These are phyloP conservation scores for Linum lewisii DNA, from an alignment of 345 rosid species.

Conservation along the genomic window DNA sequence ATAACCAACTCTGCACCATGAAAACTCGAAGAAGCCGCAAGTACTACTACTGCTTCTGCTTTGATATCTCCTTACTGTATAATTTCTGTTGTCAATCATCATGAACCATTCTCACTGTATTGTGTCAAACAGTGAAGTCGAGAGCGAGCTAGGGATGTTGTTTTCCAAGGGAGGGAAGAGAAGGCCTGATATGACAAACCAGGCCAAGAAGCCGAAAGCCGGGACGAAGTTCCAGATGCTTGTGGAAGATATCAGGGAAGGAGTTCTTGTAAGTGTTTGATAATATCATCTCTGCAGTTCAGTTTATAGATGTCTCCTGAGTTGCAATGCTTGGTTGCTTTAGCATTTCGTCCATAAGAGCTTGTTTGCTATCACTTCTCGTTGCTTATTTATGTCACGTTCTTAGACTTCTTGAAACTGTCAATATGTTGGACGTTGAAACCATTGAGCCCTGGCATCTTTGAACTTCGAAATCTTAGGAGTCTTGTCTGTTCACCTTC, in stretches of 20 bases:
- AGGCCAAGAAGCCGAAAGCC: conserved; percentile 44
- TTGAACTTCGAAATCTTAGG: too few species aligned
- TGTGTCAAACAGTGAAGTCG: conserved; percentile 62
- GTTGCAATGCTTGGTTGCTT: too few species aligned
- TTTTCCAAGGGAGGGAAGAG: conserved; percentile 58
- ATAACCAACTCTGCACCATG: conserved; percentile 88
- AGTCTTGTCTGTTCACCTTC: too few species aligned
- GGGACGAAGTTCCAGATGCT: conserved; percentile 81
- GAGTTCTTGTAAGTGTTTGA: conserved; percentile 61
- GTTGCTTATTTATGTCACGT: too few species aligned
- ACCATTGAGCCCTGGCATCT: too few species aligned
- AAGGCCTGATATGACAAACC: conserved; percentile 40
- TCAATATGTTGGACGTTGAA: too few species aligned
- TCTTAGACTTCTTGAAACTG: too few species aligned
- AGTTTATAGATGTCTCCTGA: too few species aligned
- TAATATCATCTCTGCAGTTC: too few species aligned
- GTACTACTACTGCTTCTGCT: conserved; percentile 20
- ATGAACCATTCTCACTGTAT: neutral
- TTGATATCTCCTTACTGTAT: conserved; percentile 8
- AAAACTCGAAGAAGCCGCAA: conserved; percentile 85
- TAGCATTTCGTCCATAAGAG: too few species aligned
- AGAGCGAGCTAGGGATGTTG: conserved; percentile 74
- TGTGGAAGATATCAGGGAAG: conserved; percentile 87
- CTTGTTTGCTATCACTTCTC: too few species aligned
- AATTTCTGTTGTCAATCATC: conserved; percentile 8